These are phyloP conservation scores for Ustilago vetiveriae DNA, from an alignment of 1,284 basidiomycete species.

Conservation along the genomic window DNA sequence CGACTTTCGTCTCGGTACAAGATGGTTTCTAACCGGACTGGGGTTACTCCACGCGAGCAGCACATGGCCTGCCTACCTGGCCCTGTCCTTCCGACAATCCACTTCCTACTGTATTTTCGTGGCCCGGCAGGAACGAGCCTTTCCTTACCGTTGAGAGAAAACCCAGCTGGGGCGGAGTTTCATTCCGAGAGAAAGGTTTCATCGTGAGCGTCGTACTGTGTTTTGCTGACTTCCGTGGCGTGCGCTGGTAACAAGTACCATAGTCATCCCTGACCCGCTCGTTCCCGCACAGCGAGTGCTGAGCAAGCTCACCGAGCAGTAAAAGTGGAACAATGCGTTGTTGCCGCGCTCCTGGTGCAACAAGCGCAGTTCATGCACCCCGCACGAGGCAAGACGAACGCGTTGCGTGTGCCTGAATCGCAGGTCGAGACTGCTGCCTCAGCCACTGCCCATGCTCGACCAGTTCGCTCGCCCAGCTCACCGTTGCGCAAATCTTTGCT, in stretches of 20 bases:
- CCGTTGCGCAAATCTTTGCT: too few relatives aligned
- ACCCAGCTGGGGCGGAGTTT: not conserved
- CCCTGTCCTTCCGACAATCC: not conserved
- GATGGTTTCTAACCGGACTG: conserved; percentile 5
- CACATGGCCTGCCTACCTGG: conserved; percentile 6
- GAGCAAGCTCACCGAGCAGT: not conserved
- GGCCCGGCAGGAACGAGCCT: conserved; percentile 3
- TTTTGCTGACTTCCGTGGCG: too few relatives aligned
- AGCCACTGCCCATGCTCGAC: not conserved
- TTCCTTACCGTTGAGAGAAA: conserved; percentile 1
- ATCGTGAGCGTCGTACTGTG: too few relatives aligned
- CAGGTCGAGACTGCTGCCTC: not conserved
- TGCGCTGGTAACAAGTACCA: too few relatives aligned
- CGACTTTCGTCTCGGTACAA: conserved; percentile 3
- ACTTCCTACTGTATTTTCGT: not conserved
- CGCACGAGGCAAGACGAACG: not conserved
- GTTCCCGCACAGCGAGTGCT: too few relatives aligned
- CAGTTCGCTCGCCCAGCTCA: not conserved
- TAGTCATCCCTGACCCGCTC: not conserved
- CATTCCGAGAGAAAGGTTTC: not conserved
- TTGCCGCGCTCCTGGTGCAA: not conserved
- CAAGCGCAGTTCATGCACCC: conserved; percentile 15
- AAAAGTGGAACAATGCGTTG: not conserved
- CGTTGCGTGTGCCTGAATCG: not conserved
- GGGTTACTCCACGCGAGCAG: conserved; percentile 6